A percentile compares a stretch with the other conserved stretches of the same genome.
phyloP scores from a whole-genome alignment of 768 basidiomycete species.

The Leccinum fibrillosum region DNA sequence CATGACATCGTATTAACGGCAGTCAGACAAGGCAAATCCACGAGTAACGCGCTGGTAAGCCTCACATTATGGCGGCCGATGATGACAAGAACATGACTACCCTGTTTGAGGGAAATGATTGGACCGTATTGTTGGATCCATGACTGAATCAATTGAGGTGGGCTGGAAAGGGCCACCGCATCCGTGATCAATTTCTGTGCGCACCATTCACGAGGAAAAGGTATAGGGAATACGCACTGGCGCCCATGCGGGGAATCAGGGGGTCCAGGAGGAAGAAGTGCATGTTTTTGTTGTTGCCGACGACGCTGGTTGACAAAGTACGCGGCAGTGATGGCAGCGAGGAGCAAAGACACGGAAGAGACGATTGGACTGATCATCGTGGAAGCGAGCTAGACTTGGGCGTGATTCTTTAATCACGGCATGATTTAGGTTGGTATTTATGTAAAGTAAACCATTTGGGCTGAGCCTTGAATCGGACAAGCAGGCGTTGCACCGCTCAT shows the following conservation, averaged over 20 bases:
- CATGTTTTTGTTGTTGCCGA: conserved; percentile 5
- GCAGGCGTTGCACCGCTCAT: not conserved
- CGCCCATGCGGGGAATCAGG: conserved; percentile 18
- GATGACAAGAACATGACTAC: conserved; percentile 25
- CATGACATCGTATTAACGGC: not conserved
- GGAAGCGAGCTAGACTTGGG: no score
- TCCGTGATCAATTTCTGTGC: not conserved
- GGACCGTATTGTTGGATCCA: conserved; percentile 30
- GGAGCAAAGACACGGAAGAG: not conserved
- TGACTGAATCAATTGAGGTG: conserved; percentile 16
- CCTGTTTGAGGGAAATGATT: conserved; percentile 23
- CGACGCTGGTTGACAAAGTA: conserved; percentile 7
- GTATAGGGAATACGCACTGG: conserved; percentile 12
- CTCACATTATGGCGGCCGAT: conserved; percentile 21
- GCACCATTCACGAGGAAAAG: no score
- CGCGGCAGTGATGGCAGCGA: not conserved
- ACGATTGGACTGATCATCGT: not conserved
- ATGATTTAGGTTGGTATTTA: not conserved
- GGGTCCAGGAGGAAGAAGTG: conserved; percentile 19
- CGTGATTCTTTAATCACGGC: not conserved
- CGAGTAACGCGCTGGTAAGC: not conserved
- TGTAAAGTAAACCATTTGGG: not conserved
- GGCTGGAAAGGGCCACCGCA: not conserved
- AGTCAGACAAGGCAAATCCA: not conserved
- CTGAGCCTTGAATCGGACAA: not conserved